Base-by-base conservation (phyloP, 2,329 filamentous ascomycete genomes). In the Torrubiella hemipterigena region DNA sequence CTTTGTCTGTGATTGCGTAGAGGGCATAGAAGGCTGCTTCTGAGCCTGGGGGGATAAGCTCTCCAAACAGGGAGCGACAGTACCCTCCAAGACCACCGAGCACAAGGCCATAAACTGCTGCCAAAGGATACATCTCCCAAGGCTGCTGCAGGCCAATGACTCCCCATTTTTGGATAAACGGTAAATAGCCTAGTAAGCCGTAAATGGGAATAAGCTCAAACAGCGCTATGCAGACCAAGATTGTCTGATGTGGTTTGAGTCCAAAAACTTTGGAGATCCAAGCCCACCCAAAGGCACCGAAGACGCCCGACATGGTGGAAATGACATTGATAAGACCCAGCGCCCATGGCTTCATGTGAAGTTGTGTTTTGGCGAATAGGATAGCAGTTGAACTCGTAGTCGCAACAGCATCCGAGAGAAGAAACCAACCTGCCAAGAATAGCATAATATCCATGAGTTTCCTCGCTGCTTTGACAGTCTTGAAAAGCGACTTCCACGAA, bases 1-100 rank as follows among this genome's bases (percentile, higher is more conserved):
- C 87, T 55, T 98, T 98, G 54, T 98, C 91, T 2, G 91, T 96
- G 40, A 96, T 95, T 21, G 91, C 91, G 50, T 96, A 98, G 2
- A 98, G 65, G 0, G 89, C 87, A 51, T 93, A 98, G 50, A 98
- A 98, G 0, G 89, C 87, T 0, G 91, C 87, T 56, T 98, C 91
- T 18, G 81, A 93, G 4, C 91, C 91, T 0, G 85, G 84, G 2
- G 91, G 91, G 33, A 98, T 93, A 34, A 98, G 67, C 54, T 96
- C 87, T 23, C 86, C 87, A 50, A 84, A 98, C 5, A 98, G 67
- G 38, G 83, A 87, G 25, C 91, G 79, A 50, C 91, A 96, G 55
- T 96, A 95, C 16, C 81, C 81, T 35, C 82, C 85, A 24, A 98
- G 61, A 0, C 91, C 91, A n/a, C 91, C 91, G 18, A 96, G 73